Evolutionary conservation across 208 protist genomes (phyloP).

Genomic region (Crithidia thermophila): DNA sequence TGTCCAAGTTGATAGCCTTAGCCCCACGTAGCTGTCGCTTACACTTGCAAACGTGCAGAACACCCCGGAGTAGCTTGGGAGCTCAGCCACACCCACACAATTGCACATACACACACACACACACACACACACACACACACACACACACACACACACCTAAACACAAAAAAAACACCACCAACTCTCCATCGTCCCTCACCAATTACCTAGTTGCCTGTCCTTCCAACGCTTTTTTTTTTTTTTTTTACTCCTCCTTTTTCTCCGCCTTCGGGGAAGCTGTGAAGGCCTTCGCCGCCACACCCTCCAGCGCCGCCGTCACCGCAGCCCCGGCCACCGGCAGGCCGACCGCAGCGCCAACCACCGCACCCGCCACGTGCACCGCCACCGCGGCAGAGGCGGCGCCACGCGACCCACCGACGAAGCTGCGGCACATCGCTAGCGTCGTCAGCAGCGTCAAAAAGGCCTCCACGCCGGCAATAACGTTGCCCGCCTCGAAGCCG

Average conservation of each 20-base stretch:
- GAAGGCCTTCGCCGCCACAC: slow-evolving; percentile 2
- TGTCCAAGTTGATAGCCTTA: too few species aligned
- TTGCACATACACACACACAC: neutral
- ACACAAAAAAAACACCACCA: too few species aligned
- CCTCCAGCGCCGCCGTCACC: slow-evolving; percentile 14
- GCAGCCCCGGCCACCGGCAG: slow-evolving; percentile 8
- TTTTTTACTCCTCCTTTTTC: slow-evolving; percentile 14
- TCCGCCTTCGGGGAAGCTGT: neutral
- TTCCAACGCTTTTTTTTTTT: neutral
- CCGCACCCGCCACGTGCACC: slow-evolving; percentile 14
- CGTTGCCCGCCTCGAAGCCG: slow-evolving; percentile 52
- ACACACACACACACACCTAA: neutral
- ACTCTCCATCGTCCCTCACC: too few species aligned
- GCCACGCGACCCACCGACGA: slow-evolving; percentile 17
- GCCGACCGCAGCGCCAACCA: slow-evolving; percentile 14
- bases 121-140: slow-evolving; percentile 1
- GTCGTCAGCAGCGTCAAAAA: slow-evolving; percentile 49
- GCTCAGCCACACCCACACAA: neutral
- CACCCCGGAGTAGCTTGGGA: too few species aligned
- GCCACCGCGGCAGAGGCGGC: slow-evolving; percentile 8
- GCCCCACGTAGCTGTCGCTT: too few species aligned
- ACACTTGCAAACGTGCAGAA: too few species aligned
- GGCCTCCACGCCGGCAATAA: slow-evolving; percentile 50
- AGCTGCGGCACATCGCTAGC: slow-evolving; percentile 51
- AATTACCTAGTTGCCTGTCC: too few species aligned